A percentile compares a stretch with the other conserved stretches of the same genome.
phyloP scores from a whole-genome alignment of 163 green algal species.

The Volvox carteri region DNA sequence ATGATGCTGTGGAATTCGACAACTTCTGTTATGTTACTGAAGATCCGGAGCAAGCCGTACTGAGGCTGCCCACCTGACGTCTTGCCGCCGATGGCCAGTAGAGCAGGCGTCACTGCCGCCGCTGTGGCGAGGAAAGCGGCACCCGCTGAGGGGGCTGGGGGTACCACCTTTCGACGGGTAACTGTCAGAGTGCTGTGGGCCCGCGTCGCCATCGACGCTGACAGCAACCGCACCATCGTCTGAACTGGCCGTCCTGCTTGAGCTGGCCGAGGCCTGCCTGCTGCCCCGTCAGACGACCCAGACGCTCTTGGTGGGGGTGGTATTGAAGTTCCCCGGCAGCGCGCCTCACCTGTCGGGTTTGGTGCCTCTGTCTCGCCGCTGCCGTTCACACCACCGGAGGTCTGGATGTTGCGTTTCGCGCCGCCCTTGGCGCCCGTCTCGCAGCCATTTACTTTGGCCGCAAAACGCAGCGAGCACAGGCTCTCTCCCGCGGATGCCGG shows the following conservation, averaged over 20 bases:
- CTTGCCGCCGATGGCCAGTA: background rate
- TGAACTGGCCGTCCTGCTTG: background rate
- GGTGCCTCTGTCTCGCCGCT: background rate
- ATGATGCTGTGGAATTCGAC: too few species aligned
- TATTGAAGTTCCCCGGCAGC: background rate
- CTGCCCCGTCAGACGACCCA: background rate
- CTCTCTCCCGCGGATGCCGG: constrained; percentile 83
- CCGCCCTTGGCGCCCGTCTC: constrained; percentile 87
- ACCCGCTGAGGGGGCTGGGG: background rate
- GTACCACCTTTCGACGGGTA: background rate
- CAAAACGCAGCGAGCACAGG: constrained; percentile 95
- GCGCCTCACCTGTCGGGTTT: constrained; percentile 49
- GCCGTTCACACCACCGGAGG: background rate
- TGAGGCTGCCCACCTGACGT: constrained; percentile 34
- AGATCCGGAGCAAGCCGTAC: background rate
- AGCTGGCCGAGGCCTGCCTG: background rate
- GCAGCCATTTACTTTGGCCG: constrained; percentile 91
- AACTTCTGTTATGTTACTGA: too few species aligned
- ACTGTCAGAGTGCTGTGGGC: background rate
- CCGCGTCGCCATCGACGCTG: background rate
- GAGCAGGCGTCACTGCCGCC: background rate
- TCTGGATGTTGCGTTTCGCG: constrained; percentile 73
- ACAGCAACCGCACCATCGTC: background rate
- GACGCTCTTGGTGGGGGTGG: background rate
- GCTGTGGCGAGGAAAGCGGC: background rate